Evolutionary conservation across 2,329 filamentous ascomycete species (phyloP).

Genomic region (Aspergillus fumigatus): DNA sequence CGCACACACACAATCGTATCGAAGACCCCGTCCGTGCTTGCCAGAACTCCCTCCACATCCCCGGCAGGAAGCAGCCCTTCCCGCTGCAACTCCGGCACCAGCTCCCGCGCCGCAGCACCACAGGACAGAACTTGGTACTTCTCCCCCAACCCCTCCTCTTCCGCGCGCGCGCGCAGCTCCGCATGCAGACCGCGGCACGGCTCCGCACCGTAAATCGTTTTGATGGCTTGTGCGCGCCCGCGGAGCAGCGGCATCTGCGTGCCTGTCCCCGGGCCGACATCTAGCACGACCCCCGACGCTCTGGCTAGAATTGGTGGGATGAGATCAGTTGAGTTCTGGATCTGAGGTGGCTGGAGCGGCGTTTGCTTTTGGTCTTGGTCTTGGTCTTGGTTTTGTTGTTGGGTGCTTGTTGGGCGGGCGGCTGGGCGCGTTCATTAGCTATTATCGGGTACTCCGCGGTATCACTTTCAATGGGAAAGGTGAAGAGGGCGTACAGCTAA

Average conservation of each 20-base stretch:
- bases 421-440: not conserved
- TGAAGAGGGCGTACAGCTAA: constrained; percentile 25
- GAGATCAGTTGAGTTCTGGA: constrained; percentile 32
- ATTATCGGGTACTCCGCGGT: not conserved
- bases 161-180: constrained; percentile 39
- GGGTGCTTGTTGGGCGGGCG: not conserved
- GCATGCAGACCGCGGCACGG: constrained; percentile 47
- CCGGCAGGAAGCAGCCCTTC: constrained; percentile 33
- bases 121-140: constrained; percentile 49
- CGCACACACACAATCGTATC: constrained; percentile 53
- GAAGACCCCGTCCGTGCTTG: constrained; percentile 38
- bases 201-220: constrained; percentile 51
- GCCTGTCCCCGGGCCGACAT: constrained; percentile 51
- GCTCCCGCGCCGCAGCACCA: constrained; percentile 43
- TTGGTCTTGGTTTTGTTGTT: constrained; percentile 1
- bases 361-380: constrained; percentile 8
- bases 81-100: constrained; percentile 43
- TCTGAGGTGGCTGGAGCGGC: constrained; percentile 6
- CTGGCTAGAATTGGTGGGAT: constrained; percentile 39
- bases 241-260: constrained; percentile 46
- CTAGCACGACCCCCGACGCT: constrained; percentile 42
- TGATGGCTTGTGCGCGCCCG: constrained; percentile 42
- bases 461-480: not conserved
- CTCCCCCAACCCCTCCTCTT: constrained; percentile 37
- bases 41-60: constrained; percentile 4